Evolutionary conservation across 495 filamentous ascomycete genomes (phyloP), one percentile per base, ranked within the genome.

Genomic region (Aspergillus asperescens): DNA sequence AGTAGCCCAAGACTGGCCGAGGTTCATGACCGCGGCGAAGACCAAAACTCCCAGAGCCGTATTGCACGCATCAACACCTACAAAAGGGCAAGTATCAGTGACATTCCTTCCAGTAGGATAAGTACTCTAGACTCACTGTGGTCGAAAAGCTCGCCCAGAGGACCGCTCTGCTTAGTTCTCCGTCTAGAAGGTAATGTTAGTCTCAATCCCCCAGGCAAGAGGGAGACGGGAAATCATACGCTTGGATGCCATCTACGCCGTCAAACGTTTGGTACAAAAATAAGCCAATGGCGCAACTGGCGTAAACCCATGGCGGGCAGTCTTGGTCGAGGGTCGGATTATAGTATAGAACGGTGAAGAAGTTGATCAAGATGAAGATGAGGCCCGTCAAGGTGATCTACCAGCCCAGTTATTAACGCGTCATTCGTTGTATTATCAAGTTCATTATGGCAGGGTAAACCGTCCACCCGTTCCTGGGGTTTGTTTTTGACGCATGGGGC

Each of bases 201-300:
- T 46, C 48, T 49, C 35, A 7, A 19, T 9, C 38, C 9, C 15
- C 40, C 25, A 46, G n/a, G 35, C 16, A 25, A 24, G 10, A 28
- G 41, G 38, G 25, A 19, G 20, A 34, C 31, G 28, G 15, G 29
- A 31, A 39, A 48, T 77, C 86, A 45, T 80, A 88, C 80, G 93
- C 93, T 66, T 98, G 93, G 29, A 88, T 81, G 37, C 93, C 93
- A 73, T 98, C 93, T 45, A 96, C 88, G 5, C 92, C 93, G 71
- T 98, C 93, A 68, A 97, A 96, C 1, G 93, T 98, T 77, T 98
- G 93, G 64, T 98, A 98, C 28, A 98, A 70, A 66, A 96, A 96
- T 58, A 98, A 70, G 2, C 93, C 93, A 40, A 86, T 71, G 18
- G 94, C 83, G 84, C 89, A 98, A 55, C 82, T 86, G 45, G 83